These are phyloP conservation scores for Rhamnella rubrinervis DNA, from an alignment of 331 rosid species.

Conservation along the genomic window DNA sequence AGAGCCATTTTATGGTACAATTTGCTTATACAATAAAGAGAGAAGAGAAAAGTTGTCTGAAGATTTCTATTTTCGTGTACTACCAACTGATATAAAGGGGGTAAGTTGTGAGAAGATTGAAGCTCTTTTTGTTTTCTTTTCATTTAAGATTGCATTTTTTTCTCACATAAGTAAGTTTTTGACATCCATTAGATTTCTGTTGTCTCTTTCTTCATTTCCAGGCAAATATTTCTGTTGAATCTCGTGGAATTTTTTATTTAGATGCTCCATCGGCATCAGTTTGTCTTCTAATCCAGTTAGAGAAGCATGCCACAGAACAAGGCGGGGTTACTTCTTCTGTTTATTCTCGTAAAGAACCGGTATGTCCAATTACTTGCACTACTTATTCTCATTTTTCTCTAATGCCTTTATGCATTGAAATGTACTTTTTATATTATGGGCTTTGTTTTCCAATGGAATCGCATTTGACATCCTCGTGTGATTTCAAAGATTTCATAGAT, in stretches of 20 bases:
- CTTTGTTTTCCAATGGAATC: not conserved
- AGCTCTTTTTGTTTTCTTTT: not conserved
- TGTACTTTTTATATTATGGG: too few species aligned
- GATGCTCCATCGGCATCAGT: constrained; percentile 95
- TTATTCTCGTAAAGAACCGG: constrained; percentile 96
- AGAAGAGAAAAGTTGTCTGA: constrained; percentile 94
- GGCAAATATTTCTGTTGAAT: constrained; percentile 55
- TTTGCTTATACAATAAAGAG: constrained; percentile 96
- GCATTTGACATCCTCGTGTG: not conserved
- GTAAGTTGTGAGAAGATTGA: constrained; percentile 46
- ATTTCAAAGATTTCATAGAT: not conserved
- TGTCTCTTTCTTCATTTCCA: constrained; percentile 29
- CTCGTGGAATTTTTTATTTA: constrained; percentile 77
- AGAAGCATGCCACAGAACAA: constrained; percentile 95
- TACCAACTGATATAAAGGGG: constrained; percentile 70
- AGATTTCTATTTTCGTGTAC: constrained; percentile 75
- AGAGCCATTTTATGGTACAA: constrained; percentile 97
- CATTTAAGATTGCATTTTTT: not conserved
- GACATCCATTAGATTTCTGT: constrained; percentile 3
- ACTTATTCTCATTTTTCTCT: not conserved
- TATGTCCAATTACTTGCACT: constrained; percentile 39
- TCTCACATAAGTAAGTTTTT: not conserved
- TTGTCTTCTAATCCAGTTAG: constrained; percentile 93
- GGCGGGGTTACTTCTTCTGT: constrained; percentile 92
- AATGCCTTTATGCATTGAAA: too few species aligned